Evolutionary conservation across 2,329 filamentous ascomycete genomes (phyloP).

Genomic region (Diaporthe humulicola): DNA sequence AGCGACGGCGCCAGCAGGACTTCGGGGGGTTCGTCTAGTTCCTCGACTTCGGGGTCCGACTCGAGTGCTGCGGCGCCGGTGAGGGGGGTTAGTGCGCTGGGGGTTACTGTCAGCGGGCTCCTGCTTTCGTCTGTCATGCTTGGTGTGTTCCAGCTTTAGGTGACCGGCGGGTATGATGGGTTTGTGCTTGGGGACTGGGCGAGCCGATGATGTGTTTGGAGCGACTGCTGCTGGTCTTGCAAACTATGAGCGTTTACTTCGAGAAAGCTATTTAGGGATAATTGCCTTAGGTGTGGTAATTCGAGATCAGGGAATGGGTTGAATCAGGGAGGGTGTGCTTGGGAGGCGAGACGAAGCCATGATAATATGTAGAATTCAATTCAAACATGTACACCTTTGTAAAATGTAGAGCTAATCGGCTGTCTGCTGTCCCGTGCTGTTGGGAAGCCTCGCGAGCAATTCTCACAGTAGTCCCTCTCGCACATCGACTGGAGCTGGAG

Average conservation of each 20-base stretch:
- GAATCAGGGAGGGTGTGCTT: neutral
- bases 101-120: conserved; percentile 25
- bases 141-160: conserved; percentile 18
- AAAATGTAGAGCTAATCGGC: too few species aligned
- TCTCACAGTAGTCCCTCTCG: neutral
- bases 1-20: conserved; percentile 17
- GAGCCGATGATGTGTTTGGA: neutral
- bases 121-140: conserved; percentile 22
- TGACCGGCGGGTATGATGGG: neutral
- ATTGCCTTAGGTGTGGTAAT: neutral
- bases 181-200: neutral
- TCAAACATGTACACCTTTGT: too few species aligned
- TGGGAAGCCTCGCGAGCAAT: neutral
- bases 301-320: too few species aligned
- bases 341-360: neutral
- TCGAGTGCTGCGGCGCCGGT: conserved; percentile 29
- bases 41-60: conserved; percentile 22
- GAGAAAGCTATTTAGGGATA: neutral
- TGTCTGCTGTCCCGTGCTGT: neutral
- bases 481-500: neutral
- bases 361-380: neutral
- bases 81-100: neutral
- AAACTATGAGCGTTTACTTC: neutral
- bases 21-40: neutral
- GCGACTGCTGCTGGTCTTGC: neutral